Evolutionary conservation across 139 green algal genomes (phyloP).

Genomic region (Chlorella sp.): DNA sequence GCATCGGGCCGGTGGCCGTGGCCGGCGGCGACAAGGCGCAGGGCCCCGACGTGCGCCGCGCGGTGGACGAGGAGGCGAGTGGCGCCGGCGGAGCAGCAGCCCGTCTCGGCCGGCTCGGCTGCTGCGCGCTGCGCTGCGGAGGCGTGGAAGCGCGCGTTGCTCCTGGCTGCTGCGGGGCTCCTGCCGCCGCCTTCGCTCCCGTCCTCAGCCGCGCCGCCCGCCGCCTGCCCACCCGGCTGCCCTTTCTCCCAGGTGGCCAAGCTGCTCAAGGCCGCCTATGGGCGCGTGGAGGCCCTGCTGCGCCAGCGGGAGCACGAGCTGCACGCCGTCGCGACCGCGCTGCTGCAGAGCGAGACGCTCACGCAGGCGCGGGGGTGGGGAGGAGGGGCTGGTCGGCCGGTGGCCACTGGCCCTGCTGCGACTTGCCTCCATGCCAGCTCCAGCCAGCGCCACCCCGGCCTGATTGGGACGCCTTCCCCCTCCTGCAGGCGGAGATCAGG

Average conservation of each 20-base stretch:
- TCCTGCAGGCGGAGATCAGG: slow-evolving; percentile 18
- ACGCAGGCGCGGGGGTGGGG: slow-evolving; percentile 22
- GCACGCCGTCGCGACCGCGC: slow-evolving; percentile 72
- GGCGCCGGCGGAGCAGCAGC: too few relatives aligned
- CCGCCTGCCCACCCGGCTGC: background rate
- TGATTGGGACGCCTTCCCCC: too few relatives aligned
- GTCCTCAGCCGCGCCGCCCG: background rate
- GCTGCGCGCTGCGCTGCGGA: background rate
- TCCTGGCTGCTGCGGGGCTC: background rate
- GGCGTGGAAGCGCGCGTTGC: background rate
- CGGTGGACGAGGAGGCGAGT: too few relatives aligned
- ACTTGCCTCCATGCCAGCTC: too few relatives aligned
- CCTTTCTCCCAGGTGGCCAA: background rate
- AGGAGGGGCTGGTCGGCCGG: too few relatives aligned
- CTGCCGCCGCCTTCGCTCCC: background rate
- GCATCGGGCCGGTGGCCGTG: slow-evolving; percentile 80
- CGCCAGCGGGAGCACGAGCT: slow-evolving; percentile 76
- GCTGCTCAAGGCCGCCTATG: background rate
- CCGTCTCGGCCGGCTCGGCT: too few relatives aligned
- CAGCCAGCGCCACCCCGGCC: too few relatives aligned
- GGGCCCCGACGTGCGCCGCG: too few relatives aligned
- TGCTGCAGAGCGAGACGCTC: slow-evolving; percentile 91
- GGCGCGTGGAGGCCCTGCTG: slow-evolving; percentile 60
- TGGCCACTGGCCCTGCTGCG: too few relatives aligned
- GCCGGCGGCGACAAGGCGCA: too few relatives aligned